phyloP scores from a whole-genome alignment of 2,329 filamentous ascomycete genomes.

The Ophiocordyceps unilateralis region DNA sequence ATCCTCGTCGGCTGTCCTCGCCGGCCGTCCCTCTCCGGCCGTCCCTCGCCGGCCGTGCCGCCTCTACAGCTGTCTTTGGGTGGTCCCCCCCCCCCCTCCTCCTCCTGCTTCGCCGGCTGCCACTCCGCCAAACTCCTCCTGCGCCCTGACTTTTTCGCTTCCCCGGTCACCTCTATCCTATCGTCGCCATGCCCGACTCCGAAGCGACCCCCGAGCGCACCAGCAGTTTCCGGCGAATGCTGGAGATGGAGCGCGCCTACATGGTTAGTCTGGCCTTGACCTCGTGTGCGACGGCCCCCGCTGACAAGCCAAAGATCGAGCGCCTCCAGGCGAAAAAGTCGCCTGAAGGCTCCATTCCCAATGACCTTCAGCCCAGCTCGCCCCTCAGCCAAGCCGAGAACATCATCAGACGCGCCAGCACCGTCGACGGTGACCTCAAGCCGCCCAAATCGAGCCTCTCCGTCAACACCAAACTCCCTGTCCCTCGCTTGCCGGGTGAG shows the following conservation, averaged over 20 bases:
- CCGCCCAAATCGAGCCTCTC: conserved; percentile 2
- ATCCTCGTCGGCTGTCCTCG: no score
- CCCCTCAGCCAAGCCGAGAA: not conserved
- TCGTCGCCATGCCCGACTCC: conserved; percentile 3
- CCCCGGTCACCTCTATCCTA: not conserved
- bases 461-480: conserved; percentile 4
- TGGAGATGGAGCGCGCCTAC: conserved; percentile 39
- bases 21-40: no score
- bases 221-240: conserved; percentile 39
- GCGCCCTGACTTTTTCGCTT: not conserved
- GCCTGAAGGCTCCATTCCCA: conserved; percentile 2
- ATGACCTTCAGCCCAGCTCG: not conserved
- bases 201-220: conserved; percentile 12
- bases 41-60: no score
- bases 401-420: not conserved
- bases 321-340: conserved; percentile 5
- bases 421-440: not conserved
- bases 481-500: conserved; percentile 1
- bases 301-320: conserved; percentile 5
- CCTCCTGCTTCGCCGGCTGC: not conserved
- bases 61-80: no score
- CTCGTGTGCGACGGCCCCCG: not conserved
- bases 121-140: not conserved
- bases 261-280: conserved; percentile 29
- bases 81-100: not conserved